phyloP scores from a whole-genome alignment of 495 filamentous ascomycete species.

The Penicillium desertorum region DNA sequence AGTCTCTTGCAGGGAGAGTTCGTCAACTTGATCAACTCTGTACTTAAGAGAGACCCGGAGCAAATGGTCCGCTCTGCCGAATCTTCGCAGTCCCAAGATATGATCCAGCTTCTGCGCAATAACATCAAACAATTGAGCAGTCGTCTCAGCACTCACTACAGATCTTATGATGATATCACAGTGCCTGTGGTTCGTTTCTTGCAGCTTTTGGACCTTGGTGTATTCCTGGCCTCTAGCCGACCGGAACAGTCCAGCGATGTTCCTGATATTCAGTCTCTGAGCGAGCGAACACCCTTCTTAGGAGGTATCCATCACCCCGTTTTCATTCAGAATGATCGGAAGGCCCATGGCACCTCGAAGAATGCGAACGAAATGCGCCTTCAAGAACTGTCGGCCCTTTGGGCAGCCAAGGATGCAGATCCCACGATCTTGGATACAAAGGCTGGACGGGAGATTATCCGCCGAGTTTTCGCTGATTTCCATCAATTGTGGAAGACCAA shows the following conservation, averaged over 20 bases:
- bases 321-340: slow-evolving; percentile 16
- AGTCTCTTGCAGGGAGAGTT: slow-evolving; percentile 79
- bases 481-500: slow-evolving; percentile 76
- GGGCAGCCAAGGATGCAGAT: slow-evolving; percentile 38
- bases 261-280: slow-evolving; percentile 41
- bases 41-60: slow-evolving; percentile 58
- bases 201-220: slow-evolving; percentile 72
- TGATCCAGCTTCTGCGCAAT: slow-evolving; percentile 58
- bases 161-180: slow-evolving; percentile 80
- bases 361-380: slow-evolving; percentile 48
- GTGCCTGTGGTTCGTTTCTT: slow-evolving; percentile 78
- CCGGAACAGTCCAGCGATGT: slow-evolving; percentile 22
- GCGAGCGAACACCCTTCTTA: slow-evolving; percentile 62
- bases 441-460: slow-evolving; percentile 34
- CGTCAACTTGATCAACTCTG: slow-evolving; percentile 64
- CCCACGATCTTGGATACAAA: slow-evolving; percentile 31
- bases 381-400: slow-evolving; percentile 43
- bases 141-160: slow-evolving; percentile 64
- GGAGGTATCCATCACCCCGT: slow-evolving; percentile 44
- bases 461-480: slow-evolving; percentile 61
- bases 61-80: slow-evolving; percentile 29
- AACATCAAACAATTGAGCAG: slow-evolving; percentile 69
- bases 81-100: slow-evolving; percentile 27
- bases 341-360: slow-evolving; percentile 28
- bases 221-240: slow-evolving; percentile 56